Evolutionary conservation across 805 yeast species (phyloP).

Genomic region (Blastobotrys terrestris): DNA sequence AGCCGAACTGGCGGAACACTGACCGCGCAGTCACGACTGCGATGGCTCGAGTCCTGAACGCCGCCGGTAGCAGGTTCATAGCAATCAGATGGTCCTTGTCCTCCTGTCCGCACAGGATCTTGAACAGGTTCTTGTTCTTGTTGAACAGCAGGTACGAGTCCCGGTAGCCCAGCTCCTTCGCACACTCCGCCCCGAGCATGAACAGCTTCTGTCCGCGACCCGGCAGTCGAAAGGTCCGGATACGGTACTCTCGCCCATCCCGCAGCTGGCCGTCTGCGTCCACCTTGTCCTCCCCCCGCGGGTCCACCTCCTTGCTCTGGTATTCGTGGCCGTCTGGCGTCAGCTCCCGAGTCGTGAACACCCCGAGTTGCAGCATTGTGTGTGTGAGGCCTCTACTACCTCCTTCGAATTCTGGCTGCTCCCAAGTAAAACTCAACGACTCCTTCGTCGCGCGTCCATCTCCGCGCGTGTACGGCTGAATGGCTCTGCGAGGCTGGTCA

Average conservation of each 20-base stretch:
- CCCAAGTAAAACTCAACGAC: too few species aligned
- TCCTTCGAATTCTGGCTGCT: too few species aligned
- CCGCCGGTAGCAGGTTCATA: constrained; percentile 26
- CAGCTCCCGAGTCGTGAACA: constrained; percentile 18
- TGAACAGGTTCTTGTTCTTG: constrained; percentile 34
- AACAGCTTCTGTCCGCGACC: constrained; percentile 34
- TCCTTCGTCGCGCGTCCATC: too few species aligned
- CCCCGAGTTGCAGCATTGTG: constrained; percentile 20
- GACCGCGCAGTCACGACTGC: constrained; percentile 39
- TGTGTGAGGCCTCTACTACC: not conserved
- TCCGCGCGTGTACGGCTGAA: too few species aligned
- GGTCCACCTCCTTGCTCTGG: constrained; percentile 30
- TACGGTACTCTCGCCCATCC: constrained; percentile 34
- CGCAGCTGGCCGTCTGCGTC: constrained; percentile 34
- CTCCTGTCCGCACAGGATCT: constrained; percentile 32
- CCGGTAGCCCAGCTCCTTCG: constrained; percentile 38
- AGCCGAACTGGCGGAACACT: constrained; percentile 46
- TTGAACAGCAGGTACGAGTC: constrained; percentile 51
- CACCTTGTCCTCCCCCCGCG: constrained; percentile 42
- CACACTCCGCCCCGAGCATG: constrained; percentile 37
- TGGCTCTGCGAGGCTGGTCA: too few species aligned
- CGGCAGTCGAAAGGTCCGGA: constrained; percentile 39
- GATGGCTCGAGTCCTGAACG: constrained; percentile 30
- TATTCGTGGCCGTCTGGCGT: constrained; percentile 31
- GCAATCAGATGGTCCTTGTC: constrained; percentile 36